Evolutionary conservation across 148 eudicot genomes (phyloP).

Genomic region (Fallopia convolvulus): DNA sequence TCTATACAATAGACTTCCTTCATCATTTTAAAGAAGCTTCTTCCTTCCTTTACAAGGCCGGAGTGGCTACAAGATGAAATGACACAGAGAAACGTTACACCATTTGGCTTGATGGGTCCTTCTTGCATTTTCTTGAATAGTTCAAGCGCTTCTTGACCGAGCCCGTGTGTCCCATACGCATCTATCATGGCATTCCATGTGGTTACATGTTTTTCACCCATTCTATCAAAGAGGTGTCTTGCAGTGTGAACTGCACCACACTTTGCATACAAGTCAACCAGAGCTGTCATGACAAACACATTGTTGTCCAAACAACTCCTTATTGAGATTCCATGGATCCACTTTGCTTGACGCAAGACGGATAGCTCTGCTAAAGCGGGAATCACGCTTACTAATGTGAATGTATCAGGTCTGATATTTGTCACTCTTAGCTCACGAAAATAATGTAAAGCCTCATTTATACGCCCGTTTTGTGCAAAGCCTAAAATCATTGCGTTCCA

Average conservation of each 20-base stretch:
- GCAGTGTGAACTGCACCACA: constrained; percentile 75
- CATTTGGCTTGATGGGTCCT: constrained; percentile 41
- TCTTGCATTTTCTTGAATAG: constrained; percentile 53
- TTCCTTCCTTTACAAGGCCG: constrained; percentile 69
- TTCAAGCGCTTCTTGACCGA: constrained; percentile 46
- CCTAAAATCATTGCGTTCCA: constrained; percentile 91
- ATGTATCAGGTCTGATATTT: constrained; percentile 52
- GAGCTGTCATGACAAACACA: constrained; percentile 73
- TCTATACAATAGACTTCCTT: constrained; percentile 44
- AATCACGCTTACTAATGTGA: constrained; percentile 77
- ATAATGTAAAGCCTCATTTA: constrained; percentile 45
- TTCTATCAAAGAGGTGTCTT: constrained; percentile 56
- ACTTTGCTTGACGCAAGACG: constrained; percentile 61
- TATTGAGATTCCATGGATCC: constrained; percentile 69
- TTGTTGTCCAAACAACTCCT: constrained; percentile 52
- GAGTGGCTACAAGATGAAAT: constrained; percentile 91
- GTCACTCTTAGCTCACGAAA: constrained; percentile 41
- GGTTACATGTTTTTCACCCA: constrained; percentile 59
- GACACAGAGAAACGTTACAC: constrained; percentile 58
- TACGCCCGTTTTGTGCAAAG: constrained; percentile 56
- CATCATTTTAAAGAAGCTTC: constrained; percentile 48
- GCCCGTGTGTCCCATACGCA: constrained; percentile 88
- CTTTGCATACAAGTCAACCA: constrained; percentile 86
- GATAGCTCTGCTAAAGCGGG: constrained; percentile 79
- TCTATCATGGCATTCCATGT: constrained; percentile 96